Conservation (phyloP, 1,284 basidiomycete species). For the Polyporus tsugae region DNA sequence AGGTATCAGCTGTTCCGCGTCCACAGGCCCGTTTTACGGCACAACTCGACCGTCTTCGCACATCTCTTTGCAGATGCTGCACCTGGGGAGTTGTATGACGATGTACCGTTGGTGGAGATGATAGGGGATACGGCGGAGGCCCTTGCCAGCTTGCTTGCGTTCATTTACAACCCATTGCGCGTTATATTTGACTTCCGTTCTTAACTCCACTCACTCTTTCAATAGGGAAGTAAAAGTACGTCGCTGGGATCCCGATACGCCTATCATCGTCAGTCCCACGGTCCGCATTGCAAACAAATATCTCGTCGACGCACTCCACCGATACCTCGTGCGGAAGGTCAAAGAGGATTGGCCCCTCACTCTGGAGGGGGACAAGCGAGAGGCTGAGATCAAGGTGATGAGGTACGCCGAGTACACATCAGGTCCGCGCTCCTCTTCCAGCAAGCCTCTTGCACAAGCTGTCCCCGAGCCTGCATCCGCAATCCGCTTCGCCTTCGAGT, state of each 20-base stretch:
- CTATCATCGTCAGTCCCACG: slow-evolving; percentile 21
- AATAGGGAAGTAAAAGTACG: not conserved
- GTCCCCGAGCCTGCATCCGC: slow-evolving; percentile 45
- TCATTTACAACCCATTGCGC: slow-evolving; percentile 5
- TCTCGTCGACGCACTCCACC: slow-evolving; percentile 62
- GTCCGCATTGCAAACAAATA: slow-evolving; percentile 72
- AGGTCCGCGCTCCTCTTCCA: not conserved
- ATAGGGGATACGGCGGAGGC: slow-evolving; percentile 7
- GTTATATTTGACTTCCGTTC: too few species aligned
- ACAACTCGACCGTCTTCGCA: slow-evolving; percentile 6
- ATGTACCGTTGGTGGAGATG: slow-evolving; percentile 5
- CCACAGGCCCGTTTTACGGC: not conserved
- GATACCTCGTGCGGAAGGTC: slow-evolving; percentile 60
- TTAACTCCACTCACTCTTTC: not conserved
- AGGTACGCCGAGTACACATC: not conserved
- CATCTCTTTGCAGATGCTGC: slow-evolving; percentile 10
- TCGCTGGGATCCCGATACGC: slow-evolving; percentile 3
- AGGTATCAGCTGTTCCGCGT: slow-evolving; percentile 5
- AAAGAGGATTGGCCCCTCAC: slow-evolving; percentile 66
- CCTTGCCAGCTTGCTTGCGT: not conserved
- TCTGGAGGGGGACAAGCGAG: slow-evolving; percentile 58
- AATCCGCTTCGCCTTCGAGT: slow-evolving; percentile 14
- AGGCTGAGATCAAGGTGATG: slow-evolving; percentile 7
- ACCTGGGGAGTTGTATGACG: not conserved
- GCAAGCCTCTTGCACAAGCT: not conserved